Percentiles rank a stretch among this genome's conserved stretches.
These are phyloP conservation scores for Sphaerobolus stellatus DNA, from an alignment of 1,284 basidiomycete species.

Conservation along the genomic window DNA sequence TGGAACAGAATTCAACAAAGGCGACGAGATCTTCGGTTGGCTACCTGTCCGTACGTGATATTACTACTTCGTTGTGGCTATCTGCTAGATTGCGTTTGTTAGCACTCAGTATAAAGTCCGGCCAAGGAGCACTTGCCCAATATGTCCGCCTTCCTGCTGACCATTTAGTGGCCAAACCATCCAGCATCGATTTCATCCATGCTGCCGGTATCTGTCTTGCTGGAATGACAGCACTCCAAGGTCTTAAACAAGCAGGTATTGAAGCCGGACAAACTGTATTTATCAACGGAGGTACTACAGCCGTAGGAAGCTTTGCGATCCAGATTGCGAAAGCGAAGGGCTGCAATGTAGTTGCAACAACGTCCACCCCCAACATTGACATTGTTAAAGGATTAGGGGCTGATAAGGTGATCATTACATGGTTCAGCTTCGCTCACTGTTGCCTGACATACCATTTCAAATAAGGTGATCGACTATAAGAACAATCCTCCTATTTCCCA, in stretches of 20 bases:
- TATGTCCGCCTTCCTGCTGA: constrained; percentile 48
- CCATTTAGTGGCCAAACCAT: constrained; percentile 45
- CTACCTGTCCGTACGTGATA: constrained; percentile 38
- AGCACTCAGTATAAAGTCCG: constrained; percentile 21
- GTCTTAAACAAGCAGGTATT: constrained; percentile 42
- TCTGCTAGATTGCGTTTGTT: background rate
- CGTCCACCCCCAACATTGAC: constrained; percentile 28
- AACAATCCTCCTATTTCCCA: constrained; percentile 43
- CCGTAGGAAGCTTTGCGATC: constrained; percentile 59
- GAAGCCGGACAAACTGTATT: constrained; percentile 52
- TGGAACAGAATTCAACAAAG: constrained; percentile 48
- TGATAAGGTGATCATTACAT: constrained; percentile 21
- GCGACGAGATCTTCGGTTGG: constrained; percentile 61
- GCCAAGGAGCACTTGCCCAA: constrained; percentile 54
- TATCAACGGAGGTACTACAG: constrained; percentile 64
- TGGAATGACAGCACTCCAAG: constrained; percentile 56
- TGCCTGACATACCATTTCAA: background rate
- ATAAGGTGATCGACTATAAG: constrained; percentile 59
- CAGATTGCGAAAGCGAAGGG: constrained; percentile 29
- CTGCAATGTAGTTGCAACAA: constrained; percentile 25
- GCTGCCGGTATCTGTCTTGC: constrained; percentile 59
- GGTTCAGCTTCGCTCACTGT: background rate
- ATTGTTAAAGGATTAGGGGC: constrained; percentile 26
- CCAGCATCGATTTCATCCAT: constrained; percentile 46
- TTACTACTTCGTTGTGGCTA: background rate